These are phyloP conservation scores for Bonia amplexicaulis DNA, from an alignment of 176 grass and related monocot species.

Conservation along the genomic window DNA sequence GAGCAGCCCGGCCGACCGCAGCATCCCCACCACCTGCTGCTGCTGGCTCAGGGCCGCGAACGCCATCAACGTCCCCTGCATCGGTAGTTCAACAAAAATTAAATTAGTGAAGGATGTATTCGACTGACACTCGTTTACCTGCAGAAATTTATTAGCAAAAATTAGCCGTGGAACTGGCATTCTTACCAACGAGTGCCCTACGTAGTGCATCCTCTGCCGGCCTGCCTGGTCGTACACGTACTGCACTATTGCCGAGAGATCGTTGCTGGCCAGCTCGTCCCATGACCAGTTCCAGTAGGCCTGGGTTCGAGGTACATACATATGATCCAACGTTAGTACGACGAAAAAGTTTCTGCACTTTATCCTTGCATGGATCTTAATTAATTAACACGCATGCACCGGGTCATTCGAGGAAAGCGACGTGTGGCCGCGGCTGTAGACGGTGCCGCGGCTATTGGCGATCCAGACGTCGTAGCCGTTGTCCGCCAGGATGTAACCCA, in stretches of 20 bases:
- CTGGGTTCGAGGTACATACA: not conserved
- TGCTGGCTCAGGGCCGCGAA: slow-evolving; percentile 41
- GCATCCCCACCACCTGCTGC: slow-evolving; percentile 28
- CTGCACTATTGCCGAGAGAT: slow-evolving; percentile 34
- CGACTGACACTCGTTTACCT: not conserved
- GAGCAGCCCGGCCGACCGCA: slow-evolving; percentile 44
- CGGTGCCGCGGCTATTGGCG: slow-evolving; percentile 43
- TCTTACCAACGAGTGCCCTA: slow-evolving; percentile 51
- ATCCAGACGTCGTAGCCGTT: slow-evolving; percentile 64
- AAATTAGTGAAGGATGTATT: not conserved
- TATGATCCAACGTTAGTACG: not conserved
- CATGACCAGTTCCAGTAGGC: slow-evolving; percentile 64
- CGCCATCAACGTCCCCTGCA: slow-evolving; percentile 50
- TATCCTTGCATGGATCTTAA: not conserved
- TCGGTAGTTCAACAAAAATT: too few species aligned
- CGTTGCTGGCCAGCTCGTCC: slow-evolving; percentile 54
- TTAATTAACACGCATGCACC: not conserved
- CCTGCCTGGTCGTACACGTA: slow-evolving; percentile 30
- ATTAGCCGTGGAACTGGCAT: too few species aligned
- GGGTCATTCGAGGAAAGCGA: slow-evolving; percentile 31
- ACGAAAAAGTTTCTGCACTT: not conserved
- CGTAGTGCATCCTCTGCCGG: slow-evolving; percentile 48
- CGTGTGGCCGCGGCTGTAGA: slow-evolving; percentile 46
- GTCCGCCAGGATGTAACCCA: slow-evolving; percentile 56
- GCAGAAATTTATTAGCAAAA: too few species aligned